Conservation (phyloP, 2,329 filamentous ascomycete species). For the Metarhizium sp. region DNA sequence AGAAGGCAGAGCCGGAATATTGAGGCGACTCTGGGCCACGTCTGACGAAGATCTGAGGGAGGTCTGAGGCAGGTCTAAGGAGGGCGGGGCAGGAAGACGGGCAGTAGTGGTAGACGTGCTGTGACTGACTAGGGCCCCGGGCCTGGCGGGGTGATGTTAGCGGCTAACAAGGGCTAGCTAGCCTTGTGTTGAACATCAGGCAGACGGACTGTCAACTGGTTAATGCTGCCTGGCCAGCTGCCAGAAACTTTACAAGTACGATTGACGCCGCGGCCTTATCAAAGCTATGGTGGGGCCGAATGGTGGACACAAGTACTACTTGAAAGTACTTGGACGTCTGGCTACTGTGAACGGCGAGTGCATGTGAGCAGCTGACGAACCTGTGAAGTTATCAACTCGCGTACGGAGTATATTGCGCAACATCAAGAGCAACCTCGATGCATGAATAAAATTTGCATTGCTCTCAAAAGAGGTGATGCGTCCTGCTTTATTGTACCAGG, state of each 20-base stretch:
- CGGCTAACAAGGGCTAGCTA: neutral
- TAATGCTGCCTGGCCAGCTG: neutral
- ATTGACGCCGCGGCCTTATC: neutral
- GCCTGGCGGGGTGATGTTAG: neutral
- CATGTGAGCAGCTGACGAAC: too few relatives aligned
- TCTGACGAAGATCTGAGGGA: neutral
- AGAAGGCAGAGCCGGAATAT: neutral
- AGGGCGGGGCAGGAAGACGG: slow-evolving; percentile 2
- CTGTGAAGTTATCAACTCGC: neutral
- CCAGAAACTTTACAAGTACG: neutral
- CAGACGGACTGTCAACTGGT: neutral
- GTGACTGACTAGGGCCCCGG: neutral
- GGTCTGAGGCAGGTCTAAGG: neutral
- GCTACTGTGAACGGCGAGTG: too few relatives aligned
- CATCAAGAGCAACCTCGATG: too few relatives aligned
- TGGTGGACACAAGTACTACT: too few relatives aligned
- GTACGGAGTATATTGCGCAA: too few relatives aligned
- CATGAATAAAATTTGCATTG: too few relatives aligned
- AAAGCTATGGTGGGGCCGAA: neutral
- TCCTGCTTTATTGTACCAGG: too few relatives aligned
- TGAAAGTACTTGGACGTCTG: too few relatives aligned
- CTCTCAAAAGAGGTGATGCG: too few relatives aligned
- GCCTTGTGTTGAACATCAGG: neutral
- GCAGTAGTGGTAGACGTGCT: neutral
- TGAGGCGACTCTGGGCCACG: neutral